Conservation (phyloP, 2,329 filamentous ascomycete species). For the Coniochaeta prunicola region DNA sequence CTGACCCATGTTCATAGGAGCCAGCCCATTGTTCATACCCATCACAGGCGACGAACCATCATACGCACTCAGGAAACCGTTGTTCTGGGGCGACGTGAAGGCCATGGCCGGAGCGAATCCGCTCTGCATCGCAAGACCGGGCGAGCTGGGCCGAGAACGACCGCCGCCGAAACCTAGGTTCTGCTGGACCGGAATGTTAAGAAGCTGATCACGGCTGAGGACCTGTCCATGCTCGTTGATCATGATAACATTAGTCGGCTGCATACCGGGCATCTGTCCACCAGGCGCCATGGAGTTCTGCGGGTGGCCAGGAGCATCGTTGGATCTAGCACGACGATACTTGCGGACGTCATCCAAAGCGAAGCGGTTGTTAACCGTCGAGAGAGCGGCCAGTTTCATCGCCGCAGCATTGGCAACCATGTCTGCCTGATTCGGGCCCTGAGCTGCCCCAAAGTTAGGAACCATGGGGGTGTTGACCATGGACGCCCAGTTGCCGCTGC, state of each 20-base stretch:
- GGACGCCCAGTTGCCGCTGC: slow-evolving; percentile 93
- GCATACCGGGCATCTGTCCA: slow-evolving; percentile 12
- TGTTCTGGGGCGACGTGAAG: slow-evolving; percentile 86
- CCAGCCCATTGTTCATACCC: slow-evolving; percentile 63
- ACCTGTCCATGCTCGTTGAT: slow-evolving; percentile 90
- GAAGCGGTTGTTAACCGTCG: slow-evolving; percentile 97
- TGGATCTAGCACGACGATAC: slow-evolving; percentile 85
- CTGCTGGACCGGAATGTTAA: slow-evolving; percentile 62
- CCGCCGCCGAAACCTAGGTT: slow-evolving; percentile 50
- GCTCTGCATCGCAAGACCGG: slow-evolving; percentile 74
- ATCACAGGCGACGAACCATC: slow-evolving; percentile 57
- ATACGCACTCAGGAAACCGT: slow-evolving; percentile 82
- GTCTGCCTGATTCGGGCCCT: slow-evolving; percentile 68
- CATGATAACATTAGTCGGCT: slow-evolving; percentile 81
- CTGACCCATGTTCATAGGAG: slow-evolving; percentile 61
- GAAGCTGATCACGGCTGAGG: slow-evolving; percentile 75
- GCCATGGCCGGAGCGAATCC: slow-evolving; percentile 57
- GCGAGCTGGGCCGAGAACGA: slow-evolving; percentile 83
- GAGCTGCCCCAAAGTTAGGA: slow-evolving; percentile 66
- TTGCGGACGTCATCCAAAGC: slow-evolving; percentile 95
- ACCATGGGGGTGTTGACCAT: slow-evolving; percentile 98
- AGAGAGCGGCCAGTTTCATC: slow-evolving; percentile 96
- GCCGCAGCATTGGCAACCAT: slow-evolving; percentile 98
- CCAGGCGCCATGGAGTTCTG: slow-evolving; percentile 58
- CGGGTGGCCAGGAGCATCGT: slow-evolving; percentile 61